Evolutionary conservation across 2,329 filamentous ascomycete genomes (phyloP).

Genomic region (Hypoxylon sp.): DNA sequence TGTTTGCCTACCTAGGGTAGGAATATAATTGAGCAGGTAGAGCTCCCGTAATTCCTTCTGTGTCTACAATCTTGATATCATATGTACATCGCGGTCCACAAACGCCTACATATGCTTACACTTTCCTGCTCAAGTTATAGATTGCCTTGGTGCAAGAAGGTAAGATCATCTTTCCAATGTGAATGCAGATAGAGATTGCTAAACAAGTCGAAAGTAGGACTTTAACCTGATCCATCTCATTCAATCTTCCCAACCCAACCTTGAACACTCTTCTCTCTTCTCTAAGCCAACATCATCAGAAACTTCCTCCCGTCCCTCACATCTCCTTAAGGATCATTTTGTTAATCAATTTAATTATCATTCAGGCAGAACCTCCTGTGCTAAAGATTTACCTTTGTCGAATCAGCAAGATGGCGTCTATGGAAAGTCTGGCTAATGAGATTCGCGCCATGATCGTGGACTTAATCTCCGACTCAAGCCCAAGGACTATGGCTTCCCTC

Average conservation of each 20-base stretch:
- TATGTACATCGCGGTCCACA: too few relatives aligned
- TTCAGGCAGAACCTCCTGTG: neutral
- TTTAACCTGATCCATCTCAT: neutral
- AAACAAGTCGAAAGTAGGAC: neutral
- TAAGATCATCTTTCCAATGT: too few relatives aligned
- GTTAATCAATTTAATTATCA: neutral
- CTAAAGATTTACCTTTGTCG: neutral
- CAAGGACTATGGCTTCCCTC: neutral
- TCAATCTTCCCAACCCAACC: neutral
- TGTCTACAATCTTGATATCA: too few relatives aligned
- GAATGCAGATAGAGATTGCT: too few relatives aligned
- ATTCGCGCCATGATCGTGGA: neutral
- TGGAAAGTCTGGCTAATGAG: neutral
- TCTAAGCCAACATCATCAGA: neutral
- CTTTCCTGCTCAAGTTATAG: too few relatives aligned
- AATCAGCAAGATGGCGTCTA: neutral
- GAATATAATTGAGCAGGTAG: too few relatives aligned
- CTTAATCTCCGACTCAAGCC: neutral
- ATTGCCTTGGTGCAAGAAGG: too few relatives aligned
- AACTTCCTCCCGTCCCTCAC: neutral
- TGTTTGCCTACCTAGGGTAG: too few relatives aligned
- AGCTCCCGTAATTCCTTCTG: too few relatives aligned
- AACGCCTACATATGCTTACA: too few relatives aligned
- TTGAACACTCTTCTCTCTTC: too few relatives aligned
- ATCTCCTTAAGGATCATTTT: neutral